These are phyloP conservation scores for Ustulina deusta DNA, from an alignment of 2,329 filamentous ascomycete genomes.

Conservation along the genomic window DNA sequence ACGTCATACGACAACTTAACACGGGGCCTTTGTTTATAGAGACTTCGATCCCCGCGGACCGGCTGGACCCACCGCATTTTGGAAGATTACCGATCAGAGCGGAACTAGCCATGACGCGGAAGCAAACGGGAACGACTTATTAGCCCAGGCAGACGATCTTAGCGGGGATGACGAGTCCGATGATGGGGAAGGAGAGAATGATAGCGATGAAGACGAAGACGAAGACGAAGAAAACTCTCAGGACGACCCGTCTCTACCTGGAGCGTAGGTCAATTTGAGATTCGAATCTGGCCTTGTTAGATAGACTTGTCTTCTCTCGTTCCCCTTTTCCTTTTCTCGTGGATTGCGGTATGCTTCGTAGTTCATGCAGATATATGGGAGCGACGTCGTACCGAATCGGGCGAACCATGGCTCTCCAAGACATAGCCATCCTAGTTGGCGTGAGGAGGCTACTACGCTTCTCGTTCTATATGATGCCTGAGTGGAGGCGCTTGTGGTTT, in stretches of 20 bases:
- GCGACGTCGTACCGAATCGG: neutral
- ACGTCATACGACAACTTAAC: slow-evolving; percentile 8
- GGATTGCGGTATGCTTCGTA: neutral
- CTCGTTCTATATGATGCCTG: neutral
- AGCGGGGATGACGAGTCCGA: slow-evolving; percentile 20
- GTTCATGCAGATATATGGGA: neutral
- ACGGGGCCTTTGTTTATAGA: slow-evolving; percentile 51
- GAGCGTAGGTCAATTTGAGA: slow-evolving; percentile 7
- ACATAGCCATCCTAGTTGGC: neutral
- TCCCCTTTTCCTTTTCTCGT: neutral
- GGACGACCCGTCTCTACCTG: neutral
- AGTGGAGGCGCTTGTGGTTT: neutral
- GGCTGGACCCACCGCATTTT: slow-evolving; percentile 80
- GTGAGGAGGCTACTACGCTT: neutral
- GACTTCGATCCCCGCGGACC: slow-evolving; percentile 77
- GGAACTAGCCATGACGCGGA: neutral
- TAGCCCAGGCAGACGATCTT: slow-evolving; percentile 20
- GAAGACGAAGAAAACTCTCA: too few species aligned
- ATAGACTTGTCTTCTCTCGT: neutral
- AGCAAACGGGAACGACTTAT: slow-evolving; percentile 1
- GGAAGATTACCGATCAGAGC: slow-evolving; percentile 73
- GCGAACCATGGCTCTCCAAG: neutral
- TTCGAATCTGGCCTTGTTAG: neutral
- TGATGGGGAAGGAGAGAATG: slow-evolving; percentile 6
- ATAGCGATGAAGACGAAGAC: neutral